Conservation (phyloP, 106 monocot species). For the Xerophyta viscosa region DNA sequence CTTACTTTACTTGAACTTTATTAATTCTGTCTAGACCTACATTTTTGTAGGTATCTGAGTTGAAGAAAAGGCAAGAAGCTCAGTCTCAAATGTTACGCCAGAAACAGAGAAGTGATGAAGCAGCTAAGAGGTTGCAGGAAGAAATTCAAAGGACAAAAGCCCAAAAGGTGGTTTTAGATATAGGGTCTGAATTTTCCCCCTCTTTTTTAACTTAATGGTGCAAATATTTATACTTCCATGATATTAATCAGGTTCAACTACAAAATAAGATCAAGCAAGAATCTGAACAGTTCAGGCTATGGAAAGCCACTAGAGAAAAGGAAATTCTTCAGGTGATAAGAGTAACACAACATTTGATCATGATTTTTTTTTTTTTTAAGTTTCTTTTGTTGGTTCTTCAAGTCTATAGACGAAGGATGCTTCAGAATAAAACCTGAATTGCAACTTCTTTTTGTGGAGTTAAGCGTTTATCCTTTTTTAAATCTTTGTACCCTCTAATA, state of each 20-base stretch:
- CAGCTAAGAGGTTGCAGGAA: conserved; percentile 80
- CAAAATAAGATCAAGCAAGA: conserved; percentile 98
- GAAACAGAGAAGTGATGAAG: conserved; percentile 95
- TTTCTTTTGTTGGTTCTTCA: not conserved
- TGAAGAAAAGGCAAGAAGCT: conserved; percentile 94
- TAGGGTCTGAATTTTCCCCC: no score
- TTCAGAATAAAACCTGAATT: no score
- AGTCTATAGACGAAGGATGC: no score
- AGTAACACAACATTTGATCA: no score
- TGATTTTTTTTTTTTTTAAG: not conserved
- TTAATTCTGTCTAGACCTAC: no score
- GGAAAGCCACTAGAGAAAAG: conserved; percentile 92
- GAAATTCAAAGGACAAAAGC: conserved; percentile 90
- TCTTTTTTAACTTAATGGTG: not conserved
- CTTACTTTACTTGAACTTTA: no score
- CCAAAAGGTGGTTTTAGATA: no score
- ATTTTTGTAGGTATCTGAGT: conserved; percentile 59
- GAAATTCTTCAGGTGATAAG: conserved; percentile 86
- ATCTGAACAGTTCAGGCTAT: conserved; percentile 86
- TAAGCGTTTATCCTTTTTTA: no score
- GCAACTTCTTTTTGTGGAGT: no score
- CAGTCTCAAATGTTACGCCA: conserved; percentile 85
- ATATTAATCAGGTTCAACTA: conserved; percentile 61
- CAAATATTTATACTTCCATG: not conserved
- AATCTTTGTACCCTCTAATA: no score